Base-by-base conservation (phyloP, 106 monocot species). In the Apostasia shenzhenica region DNA sequence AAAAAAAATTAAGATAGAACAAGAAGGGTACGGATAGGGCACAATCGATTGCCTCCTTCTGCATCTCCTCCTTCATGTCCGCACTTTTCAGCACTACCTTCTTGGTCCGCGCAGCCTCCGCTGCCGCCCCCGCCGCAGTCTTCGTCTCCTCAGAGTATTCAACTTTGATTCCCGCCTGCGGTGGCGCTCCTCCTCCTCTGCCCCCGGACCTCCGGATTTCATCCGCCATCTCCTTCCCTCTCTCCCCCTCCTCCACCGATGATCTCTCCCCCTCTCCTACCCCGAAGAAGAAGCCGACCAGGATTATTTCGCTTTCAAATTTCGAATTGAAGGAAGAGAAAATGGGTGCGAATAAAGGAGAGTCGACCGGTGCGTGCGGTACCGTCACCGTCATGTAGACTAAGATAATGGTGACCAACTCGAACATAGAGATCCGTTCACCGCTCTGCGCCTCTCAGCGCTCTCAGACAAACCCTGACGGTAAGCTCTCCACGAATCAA, bases 41-140 rank as follows among this genome's bases (percentile, higher is more conserved):
- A 66, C 86, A 90, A 44, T 83, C 86, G 75, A 90, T 83, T 55
- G 88, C 97, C 71, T 99, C 89, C 81, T 87, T 80, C 72, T 85
- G 86, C 84, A 93, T 76, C 71, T 82, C 82, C 66, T 99, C 97
- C 85, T 85, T 99, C 97, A 99, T 99, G 71, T 99, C 97, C 55
- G 89, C 92, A 76, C 97, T 93, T 83, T 99, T 99, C 63, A 99
- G 72, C 70, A 78, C 74, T 56, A 93, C 75, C 60, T 84, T 84
- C 67, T 71, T 79, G 14, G 48, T 67, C 14, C 53, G 56, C 4
- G 51, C 42, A 59, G 45, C 71, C 42, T 54, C 52, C 37, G 70
- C 47, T 57, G 43, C 62, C 26, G 57, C 38, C 41, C 67, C 55
- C 3, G 80, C 76, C 3, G 72, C 43, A 11, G 64, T n/a, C 10